A percentile compares a stretch with the other conserved stretches of the same genome.
Conservation (phyloP, 1,284 basidiomycete species). For the Earliella scabrosa region DNA sequence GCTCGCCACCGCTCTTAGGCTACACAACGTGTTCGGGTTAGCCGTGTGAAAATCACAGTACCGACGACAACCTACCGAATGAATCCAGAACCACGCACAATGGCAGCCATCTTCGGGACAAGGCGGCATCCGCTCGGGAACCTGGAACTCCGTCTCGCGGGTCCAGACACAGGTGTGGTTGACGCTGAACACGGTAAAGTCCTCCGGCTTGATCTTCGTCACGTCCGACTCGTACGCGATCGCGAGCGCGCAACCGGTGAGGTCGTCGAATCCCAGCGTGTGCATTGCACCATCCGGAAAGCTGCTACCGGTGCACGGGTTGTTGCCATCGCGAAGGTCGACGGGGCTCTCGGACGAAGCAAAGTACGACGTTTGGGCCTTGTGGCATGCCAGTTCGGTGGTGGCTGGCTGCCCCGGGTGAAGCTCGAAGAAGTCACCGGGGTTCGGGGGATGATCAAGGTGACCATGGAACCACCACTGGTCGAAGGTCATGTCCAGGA, state of each 20-base stretch:
- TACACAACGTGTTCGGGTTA: slow-evolving; percentile 6
- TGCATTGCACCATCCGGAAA: slow-evolving; percentile 48
- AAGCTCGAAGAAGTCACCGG: slow-evolving; percentile 57
- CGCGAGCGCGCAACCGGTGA: slow-evolving; percentile 68
- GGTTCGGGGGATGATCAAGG: slow-evolving; percentile 57
- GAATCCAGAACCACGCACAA: slow-evolving; percentile 79
- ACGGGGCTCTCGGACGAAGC: slow-evolving; percentile 47
- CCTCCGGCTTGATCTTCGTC: slow-evolving; percentile 56
- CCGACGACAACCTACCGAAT: slow-evolving; percentile 42
- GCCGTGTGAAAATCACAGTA: not conserved
- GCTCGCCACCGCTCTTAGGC: slow-evolving; percentile 47
- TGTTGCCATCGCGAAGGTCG: slow-evolving; percentile 49
- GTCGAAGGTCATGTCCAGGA: slow-evolving; percentile 53
- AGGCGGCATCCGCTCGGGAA: slow-evolving; percentile 69
- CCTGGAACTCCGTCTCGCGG: slow-evolving; percentile 63
- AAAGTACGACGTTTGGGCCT: slow-evolving; percentile 57
- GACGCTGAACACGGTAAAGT: slow-evolving; percentile 73
- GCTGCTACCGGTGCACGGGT: slow-evolving; percentile 52
- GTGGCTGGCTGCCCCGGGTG: slow-evolving; percentile 55
- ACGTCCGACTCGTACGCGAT: slow-evolving; percentile 72
- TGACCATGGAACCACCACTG: slow-evolving; percentile 76
- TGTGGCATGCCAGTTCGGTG: slow-evolving; percentile 60
- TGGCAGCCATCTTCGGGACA: slow-evolving; percentile 68
- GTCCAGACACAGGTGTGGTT: slow-evolving; percentile 77
- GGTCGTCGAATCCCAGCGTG: slow-evolving; percentile 53